These are phyloP conservation scores for Amanita exitialis DNA, from an alignment of 768 basidiomycete genomes.

Conservation along the genomic window DNA sequence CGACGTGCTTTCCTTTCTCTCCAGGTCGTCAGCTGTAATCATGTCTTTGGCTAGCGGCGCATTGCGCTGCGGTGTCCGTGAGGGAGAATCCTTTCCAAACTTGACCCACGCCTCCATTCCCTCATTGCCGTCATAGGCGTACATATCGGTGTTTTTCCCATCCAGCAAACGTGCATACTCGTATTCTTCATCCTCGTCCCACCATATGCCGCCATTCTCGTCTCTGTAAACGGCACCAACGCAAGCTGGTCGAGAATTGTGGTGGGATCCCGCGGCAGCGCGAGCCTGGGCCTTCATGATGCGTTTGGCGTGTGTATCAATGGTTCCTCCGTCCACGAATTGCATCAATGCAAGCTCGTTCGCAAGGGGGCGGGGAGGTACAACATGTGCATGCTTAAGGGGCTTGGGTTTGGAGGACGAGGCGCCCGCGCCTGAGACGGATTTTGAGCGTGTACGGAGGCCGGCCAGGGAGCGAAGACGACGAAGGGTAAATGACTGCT, in stretches of 20 bases:
- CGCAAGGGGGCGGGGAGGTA: constrained; percentile 41
- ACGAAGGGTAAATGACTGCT: constrained; percentile 20
- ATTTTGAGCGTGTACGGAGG: constrained; percentile 26
- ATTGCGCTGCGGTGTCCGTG: neutral
- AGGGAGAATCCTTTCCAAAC: constrained; percentile 23
- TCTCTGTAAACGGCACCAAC: constrained; percentile 52
- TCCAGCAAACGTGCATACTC: constrained; percentile 56
- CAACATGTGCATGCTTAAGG: constrained; percentile 30
- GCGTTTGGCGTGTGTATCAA: constrained; percentile 43
- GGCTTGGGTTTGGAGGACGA: constrained; percentile 10
- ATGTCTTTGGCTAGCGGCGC: neutral
- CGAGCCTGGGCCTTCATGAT: constrained; percentile 47
- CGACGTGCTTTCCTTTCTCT: neutral
- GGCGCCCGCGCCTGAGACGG: constrained; percentile 4
- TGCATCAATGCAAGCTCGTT: constrained; percentile 66
- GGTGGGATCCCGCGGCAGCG: constrained; percentile 19
- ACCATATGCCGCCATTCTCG: constrained; percentile 53
- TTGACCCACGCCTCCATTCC: constrained; percentile 24
- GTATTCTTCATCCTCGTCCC: constrained; percentile 62
- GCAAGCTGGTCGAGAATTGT: constrained; percentile 13
- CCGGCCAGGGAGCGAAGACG: constrained; percentile 44
- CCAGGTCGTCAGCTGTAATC: neutral
- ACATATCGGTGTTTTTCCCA: constrained; percentile 19
- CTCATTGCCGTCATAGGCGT: constrained; percentile 17
- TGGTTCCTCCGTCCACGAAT: constrained; percentile 52